Percentiles rank a stretch among this genome's conserved stretches.
Evolutionary conservation across 257 asterid species (phyloP).

Genomic region (Solanum phureja): DNA sequence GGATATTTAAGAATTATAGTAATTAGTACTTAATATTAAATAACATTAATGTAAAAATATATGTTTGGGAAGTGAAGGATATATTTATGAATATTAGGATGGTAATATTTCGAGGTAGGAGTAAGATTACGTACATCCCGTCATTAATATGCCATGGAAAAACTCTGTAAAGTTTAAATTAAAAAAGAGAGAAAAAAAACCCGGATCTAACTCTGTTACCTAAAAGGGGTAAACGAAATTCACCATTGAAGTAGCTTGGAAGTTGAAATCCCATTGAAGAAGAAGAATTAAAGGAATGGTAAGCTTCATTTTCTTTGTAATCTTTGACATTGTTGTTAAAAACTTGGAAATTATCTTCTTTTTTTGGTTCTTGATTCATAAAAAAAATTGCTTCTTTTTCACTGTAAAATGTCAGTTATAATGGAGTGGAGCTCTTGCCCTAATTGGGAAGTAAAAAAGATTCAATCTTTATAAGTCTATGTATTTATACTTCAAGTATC

Average conservation of each 20-base stretch:
- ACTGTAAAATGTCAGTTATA: not conserved
- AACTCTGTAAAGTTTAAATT: not conserved
- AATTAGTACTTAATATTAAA: too few species aligned
- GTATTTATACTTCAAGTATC: not conserved
- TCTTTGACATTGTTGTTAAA: not conserved
- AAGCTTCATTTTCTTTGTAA: not conserved
- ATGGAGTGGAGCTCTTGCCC: not conserved
- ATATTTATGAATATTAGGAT: too few species aligned
- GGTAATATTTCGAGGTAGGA: too few species aligned
- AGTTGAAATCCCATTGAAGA: not conserved
- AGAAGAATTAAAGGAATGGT: not conserved
- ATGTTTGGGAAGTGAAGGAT: not conserved
- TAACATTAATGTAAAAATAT: too few species aligned
- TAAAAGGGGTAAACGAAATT: not conserved
- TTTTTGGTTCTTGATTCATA: not conserved
- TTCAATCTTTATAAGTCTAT: not conserved
- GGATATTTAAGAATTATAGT: too few species aligned
- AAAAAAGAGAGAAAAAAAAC: not conserved
- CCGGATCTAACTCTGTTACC: not conserved
- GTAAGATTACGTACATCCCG: too few species aligned
- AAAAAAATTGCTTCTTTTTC: not conserved
- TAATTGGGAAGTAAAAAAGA: not conserved
- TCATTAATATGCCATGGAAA: not conserved
- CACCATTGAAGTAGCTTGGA: not conserved
- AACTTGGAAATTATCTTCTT: not conserved